Evolutionary conservation across 164 flowering plant genomes (phyloP), one percentile per base, ranked within the genome.

Genomic region (Vitis rotundifolia): DNA sequence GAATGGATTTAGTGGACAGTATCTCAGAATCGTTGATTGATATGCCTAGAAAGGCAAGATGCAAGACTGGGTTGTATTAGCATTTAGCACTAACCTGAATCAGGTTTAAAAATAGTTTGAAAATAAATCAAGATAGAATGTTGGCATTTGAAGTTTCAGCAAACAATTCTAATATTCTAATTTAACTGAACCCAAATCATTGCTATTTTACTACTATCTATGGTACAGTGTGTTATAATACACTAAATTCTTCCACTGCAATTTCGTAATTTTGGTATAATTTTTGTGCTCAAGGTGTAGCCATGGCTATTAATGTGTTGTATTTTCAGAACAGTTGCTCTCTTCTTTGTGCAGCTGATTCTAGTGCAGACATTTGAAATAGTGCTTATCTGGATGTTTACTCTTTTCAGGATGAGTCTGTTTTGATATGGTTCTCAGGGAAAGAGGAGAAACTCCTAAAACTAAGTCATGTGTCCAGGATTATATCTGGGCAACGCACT

Each of bases 401-500:
- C 74, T 77, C 22, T 51, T 85, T 84, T 69, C 93, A 94, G 98
- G 98, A 94, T 77, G 98, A 94, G 75, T 86, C 94, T 77, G 89
- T 84, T 78, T 77, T 94, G 66, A 83, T 94, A 80, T 94, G 98
- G 98, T 88, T 80, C 79, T 94, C 98, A 0, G 97, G 97, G 73
- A 91, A 89, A 81, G 98, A 94, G 77, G 96, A 94, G 83, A 94
- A 91, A 76, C 91, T 85, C 70, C 93, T 94, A 63, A 94, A 87
- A 73, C 88, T 94, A 70, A 88, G 92, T 77, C 94, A 94, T 69
- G 94, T 94, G 18, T 85, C 96, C 71, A 89, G 91, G 82, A 94
- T 94, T 67, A 87, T 92, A 67, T 89, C 96, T 77, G 98, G 98
- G 66, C 98, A 94, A 68, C 96, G 98, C 66, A 94, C 98, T 37